Percentiles rank a stretch among this genome's conserved stretches.
Evolutionary conservation across 768 basidiomycete genomes (phyloP).

Genomic region (Termitomyces sp.): DNA sequence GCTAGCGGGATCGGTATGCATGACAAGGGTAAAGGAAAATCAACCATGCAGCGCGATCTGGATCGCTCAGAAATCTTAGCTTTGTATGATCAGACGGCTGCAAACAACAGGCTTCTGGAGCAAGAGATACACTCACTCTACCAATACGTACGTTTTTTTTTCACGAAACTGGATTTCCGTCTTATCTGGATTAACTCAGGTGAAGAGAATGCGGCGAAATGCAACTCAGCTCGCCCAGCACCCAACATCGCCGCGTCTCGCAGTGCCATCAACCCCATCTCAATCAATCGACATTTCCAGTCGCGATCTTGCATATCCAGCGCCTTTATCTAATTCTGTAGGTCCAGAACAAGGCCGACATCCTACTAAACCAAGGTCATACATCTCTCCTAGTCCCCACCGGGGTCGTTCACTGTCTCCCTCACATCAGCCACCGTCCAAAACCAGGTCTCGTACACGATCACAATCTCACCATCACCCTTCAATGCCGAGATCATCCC

Average conservation of each 20-base stretch:
- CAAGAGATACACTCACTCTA: conserved; percentile 26
- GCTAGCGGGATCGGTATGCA: background rate
- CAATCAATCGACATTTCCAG: too few relatives aligned
- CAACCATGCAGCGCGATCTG: background rate
- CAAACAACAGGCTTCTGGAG: conserved; percentile 32
- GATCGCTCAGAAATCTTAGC: conserved; percentile 23
- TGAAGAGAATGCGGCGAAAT: conserved; percentile 5
- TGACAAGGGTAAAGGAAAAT: background rate
- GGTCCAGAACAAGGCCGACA: background rate
- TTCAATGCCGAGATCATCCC: background rate
- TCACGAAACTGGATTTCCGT: background rate
- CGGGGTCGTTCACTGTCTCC: background rate
- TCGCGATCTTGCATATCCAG: background rate
- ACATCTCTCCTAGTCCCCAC: background rate
- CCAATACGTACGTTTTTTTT: conserved; percentile 18
- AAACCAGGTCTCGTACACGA: background rate
- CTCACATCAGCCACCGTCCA: background rate
- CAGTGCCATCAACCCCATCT: background rate
- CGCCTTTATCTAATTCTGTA: background rate
- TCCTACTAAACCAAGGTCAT: background rate
- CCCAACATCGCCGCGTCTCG: background rate
- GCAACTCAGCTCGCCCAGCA: background rate
- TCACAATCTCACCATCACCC: background rate
- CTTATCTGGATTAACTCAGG: background rate
- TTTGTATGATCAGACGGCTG: conserved; percentile 23